phyloP scores from a whole-genome alignment of 2,329 filamentous ascomycete species.

The Talaromyces islandicus region DNA sequence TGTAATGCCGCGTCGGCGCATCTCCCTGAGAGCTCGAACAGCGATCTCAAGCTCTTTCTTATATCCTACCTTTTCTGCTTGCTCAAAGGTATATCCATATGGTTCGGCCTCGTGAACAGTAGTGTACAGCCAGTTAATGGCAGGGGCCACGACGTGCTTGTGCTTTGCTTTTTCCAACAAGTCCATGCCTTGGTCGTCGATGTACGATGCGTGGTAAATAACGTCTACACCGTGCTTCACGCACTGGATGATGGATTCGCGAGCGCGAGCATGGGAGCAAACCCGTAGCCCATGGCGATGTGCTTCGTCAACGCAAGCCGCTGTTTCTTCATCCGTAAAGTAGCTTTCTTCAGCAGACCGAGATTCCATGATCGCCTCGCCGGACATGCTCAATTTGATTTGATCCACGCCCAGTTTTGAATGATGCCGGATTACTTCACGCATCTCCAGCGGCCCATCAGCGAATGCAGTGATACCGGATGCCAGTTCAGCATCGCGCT shows the following conservation, averaged over 20 bases:
- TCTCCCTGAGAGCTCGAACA: conserved; percentile 36
- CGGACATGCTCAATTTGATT: conserved; percentile 41
- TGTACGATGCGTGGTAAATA: conserved; percentile 44
- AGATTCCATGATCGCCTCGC: conserved; percentile 28
- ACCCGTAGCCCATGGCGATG: conserved; percentile 29
- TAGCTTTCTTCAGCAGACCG: conserved; percentile 41
- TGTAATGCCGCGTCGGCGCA: conserved; percentile 41
- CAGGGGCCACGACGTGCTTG: conserved; percentile 38
- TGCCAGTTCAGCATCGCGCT: conserved; percentile 40
- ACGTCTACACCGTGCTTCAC: conserved; percentile 42
- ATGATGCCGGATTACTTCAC: conserved; percentile 25
- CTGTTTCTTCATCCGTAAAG: conserved; percentile 42
- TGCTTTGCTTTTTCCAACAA: conserved; percentile 32
- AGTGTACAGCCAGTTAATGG: conserved; percentile 39
- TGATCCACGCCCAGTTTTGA: conserved; percentile 37
- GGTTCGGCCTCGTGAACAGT: conserved; percentile 33
- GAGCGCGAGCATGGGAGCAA: conserved; percentile 41
- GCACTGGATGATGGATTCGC: conserved; percentile 41
- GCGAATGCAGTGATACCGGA: conserved; percentile 38
- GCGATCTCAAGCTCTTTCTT: conserved; percentile 38
- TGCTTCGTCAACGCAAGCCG: conserved; percentile 44
- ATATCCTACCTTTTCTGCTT: conserved; percentile 42
- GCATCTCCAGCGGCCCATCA: conserved; percentile 22
- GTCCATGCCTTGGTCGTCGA: conserved; percentile 34
- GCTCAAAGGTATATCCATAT: conserved; percentile 38